A percentile compares a stretch with the other conserved stretches of the same genome.
phyloP scores from a whole-genome alignment of 2,329 filamentous ascomycete genomes.

The Beauveria bassiana region DNA sequence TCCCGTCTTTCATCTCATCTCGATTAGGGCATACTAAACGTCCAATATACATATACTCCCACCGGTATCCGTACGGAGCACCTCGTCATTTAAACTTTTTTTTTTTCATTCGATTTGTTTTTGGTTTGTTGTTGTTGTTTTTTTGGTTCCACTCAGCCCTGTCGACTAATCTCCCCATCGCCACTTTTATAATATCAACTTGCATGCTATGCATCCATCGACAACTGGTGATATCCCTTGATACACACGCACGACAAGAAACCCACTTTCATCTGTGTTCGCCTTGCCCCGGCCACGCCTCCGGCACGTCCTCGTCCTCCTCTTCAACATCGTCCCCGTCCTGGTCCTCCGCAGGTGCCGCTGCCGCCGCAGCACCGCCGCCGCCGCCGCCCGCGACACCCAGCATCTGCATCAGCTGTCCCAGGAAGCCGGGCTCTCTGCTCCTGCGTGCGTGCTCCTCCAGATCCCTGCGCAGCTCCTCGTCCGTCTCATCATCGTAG shows the following conservation, averaged over 20 bases:
- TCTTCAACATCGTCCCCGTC: constrained; percentile 11
- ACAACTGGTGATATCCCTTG: no score
- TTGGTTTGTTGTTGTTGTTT: not conserved
- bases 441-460: constrained; percentile 20
- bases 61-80: not conserved
- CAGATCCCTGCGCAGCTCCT: constrained; percentile 25
- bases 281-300: constrained; percentile 25
- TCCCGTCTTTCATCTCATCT: not conserved
- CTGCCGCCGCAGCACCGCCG: constrained; percentile 9
- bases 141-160: not conserved
- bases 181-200: no score
- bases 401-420: constrained; percentile 20
- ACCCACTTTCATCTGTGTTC: not conserved
- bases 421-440: constrained; percentile 21
- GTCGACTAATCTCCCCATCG: not conserved
- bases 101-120: no score
- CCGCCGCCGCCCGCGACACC: constrained; percentile 12
- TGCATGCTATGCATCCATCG: no score
- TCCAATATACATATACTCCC: not conserved
- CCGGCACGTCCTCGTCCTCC: constrained; percentile 19
- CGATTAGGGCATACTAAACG: not conserved
- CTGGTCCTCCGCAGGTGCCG: not conserved
- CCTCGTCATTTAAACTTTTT: not conserved
- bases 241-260: no score
- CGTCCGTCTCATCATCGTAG: constrained; percentile 22